These are phyloP conservation scores for Scleroderma citrinum DNA, from an alignment of 768 basidiomycete genomes.

Conservation along the genomic window DNA sequence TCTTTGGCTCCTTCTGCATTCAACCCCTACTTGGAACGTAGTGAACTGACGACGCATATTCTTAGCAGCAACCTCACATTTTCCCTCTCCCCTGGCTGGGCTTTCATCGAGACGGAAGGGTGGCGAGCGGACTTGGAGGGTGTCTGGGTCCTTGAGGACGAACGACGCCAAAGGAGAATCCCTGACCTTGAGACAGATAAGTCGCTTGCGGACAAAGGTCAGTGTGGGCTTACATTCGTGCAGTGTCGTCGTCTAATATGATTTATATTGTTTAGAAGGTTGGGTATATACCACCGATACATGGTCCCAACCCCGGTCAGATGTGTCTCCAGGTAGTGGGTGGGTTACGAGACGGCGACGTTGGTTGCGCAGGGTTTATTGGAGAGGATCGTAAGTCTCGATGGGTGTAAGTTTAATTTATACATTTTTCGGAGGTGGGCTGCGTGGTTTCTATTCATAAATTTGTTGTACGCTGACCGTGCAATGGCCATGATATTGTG, in stretches of 20 bases:
- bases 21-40: too few species aligned
- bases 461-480: neutral
- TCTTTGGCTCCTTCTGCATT: neutral
- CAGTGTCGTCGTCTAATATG: neutral
- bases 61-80: conserved; percentile 76
- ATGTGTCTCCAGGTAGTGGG: conserved; percentile 37
- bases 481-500: too few species aligned
- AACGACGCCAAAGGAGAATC: neutral
- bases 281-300: conserved; percentile 81
- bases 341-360: conserved; percentile 58
- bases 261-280: conserved; percentile 40
- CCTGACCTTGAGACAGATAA: conserved; percentile 5
- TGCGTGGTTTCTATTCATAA: neutral
- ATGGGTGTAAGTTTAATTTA: too few species aligned
- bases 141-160: conserved; percentile 41
- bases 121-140: conserved; percentile 66
- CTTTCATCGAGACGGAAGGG: conserved; percentile 69
- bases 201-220: conserved; percentile 24
- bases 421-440: neutral
- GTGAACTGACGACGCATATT: conserved; percentile 4
- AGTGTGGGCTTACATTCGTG: conserved; percentile 3
- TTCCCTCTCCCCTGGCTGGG: conserved; percentile 67
- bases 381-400: conserved; percentile 2
- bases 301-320: conserved; percentile 51
- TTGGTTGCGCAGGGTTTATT: conserved; percentile 65